These are phyloP conservation scores for Paxillus rubicundulus DNA, from an alignment of 768 basidiomycete species.

Conservation along the genomic window DNA sequence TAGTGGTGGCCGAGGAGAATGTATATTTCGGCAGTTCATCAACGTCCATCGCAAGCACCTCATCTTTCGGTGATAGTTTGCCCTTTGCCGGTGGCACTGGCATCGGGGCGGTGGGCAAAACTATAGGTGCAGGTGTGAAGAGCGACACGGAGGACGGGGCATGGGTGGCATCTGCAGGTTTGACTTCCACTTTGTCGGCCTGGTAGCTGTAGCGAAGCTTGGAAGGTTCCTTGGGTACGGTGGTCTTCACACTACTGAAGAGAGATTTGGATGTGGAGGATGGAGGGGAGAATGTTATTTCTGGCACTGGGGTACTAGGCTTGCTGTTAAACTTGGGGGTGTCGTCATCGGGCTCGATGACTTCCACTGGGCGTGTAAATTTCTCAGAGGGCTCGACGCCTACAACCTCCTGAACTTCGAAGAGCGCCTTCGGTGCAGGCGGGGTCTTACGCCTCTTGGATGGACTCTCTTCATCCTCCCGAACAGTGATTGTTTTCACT, in stretches of 20 bases:
- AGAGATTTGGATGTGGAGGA: conserved; percentile 21
- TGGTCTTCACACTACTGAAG: conserved; percentile 41
- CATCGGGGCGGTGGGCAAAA: neutral
- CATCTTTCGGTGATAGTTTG: conserved; percentile 27
- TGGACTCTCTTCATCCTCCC: conserved; percentile 38
- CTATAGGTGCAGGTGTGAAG: conserved; percentile 29
- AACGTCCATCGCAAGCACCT: conserved; percentile 27
- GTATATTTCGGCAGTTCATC: conserved; percentile 36
- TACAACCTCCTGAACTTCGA: conserved; percentile 28
- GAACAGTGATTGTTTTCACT: conserved; percentile 39
- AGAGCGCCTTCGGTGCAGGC: conserved; percentile 3
- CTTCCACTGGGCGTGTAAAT: conserved; percentile 35
- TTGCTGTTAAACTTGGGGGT: conserved; percentile 14
- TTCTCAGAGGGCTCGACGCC: conserved; percentile 28
- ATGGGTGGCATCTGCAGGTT: conserved; percentile 10
- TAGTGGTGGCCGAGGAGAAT: conserved; percentile 18
- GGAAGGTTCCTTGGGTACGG: conserved; percentile 72
- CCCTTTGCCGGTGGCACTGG: conserved; percentile 12
- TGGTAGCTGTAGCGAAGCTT: conserved; percentile 74
- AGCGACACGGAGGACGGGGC: conserved; percentile 13
- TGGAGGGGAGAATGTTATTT: conserved; percentile 14
- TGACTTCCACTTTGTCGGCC: conserved; percentile 45
- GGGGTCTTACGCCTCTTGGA: conserved; percentile 50
- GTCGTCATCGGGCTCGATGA: conserved; percentile 39
- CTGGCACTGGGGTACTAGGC: neutral